Conservation (phyloP, 1,284 basidiomycete species). For the Austroboletus olivaceoglutinosus region DNA sequence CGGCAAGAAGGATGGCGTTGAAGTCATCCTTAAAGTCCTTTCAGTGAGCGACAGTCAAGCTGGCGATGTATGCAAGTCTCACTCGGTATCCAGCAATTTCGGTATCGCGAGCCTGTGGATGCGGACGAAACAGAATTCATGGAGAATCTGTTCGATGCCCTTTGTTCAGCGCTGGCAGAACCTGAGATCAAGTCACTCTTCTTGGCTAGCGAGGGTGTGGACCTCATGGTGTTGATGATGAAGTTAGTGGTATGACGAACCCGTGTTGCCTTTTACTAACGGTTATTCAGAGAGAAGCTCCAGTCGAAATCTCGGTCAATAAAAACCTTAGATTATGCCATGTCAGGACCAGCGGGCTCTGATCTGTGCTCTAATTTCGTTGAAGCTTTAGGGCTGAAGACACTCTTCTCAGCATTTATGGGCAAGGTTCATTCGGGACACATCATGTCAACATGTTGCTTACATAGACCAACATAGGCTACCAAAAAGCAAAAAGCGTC, state of each 20-base stretch:
- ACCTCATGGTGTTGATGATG: constrained; percentile 96
- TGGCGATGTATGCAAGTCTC: constrained; percentile 14
- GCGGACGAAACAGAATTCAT: constrained; percentile 95
- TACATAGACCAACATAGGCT: constrained; percentile 30
- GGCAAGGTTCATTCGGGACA: constrained; percentile 63
- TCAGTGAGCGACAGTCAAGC: constrained; percentile 57
- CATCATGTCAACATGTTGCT: background rate
- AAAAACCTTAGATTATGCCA: constrained; percentile 89
- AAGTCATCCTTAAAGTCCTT: constrained; percentile 72
- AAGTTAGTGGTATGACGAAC: constrained; percentile 53
- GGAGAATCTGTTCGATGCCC: constrained; percentile 91
- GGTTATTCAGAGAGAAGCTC: constrained; percentile 68
- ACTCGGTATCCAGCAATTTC: constrained; percentile 65
- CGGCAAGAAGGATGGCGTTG: constrained; percentile 75
- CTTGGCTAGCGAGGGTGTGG: constrained; percentile 88
- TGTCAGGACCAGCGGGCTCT: constrained; percentile 78
- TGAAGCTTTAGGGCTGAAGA: constrained; percentile 84
- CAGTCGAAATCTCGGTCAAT: constrained; percentile 79
- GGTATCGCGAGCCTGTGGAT: constrained; percentile 77
- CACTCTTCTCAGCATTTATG: constrained; percentile 90
- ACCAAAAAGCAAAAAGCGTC: constrained; percentile 63
- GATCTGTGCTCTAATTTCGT: constrained; percentile 84
- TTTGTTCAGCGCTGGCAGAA: constrained; percentile 82
- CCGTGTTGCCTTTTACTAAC: constrained; percentile 4
- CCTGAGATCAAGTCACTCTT: constrained; percentile 79